phyloP scores from a whole-genome alignment of 1,139 yeast species.

The Geotrichum cucujoidarum region DNA sequence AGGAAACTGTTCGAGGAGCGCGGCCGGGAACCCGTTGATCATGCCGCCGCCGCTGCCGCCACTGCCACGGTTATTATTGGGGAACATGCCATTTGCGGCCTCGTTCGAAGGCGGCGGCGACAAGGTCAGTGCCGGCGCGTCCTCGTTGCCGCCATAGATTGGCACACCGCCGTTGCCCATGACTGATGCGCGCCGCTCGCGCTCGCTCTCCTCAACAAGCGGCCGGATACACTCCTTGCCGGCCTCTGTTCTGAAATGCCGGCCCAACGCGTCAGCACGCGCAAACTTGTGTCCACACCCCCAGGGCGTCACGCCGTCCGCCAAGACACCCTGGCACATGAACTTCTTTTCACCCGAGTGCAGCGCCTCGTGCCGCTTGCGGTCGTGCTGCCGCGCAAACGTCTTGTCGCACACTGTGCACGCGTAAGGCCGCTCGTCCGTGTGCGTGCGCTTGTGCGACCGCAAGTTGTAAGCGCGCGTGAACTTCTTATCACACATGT shows the following conservation, averaged over 20 bases:
- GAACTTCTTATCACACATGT: conserved; percentile 77
- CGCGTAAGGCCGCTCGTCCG: conserved; percentile 86
- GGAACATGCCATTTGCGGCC: conserved; percentile 19
- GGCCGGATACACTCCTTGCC: conserved; percentile 83
- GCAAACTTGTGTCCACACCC: conserved; percentile 95
- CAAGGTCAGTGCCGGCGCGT: conserved; percentile 24
- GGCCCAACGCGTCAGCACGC: conserved; percentile 86
- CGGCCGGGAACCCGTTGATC: conserved; percentile 8
- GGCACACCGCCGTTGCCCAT: conserved; percentile 11
- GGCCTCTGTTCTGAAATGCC: conserved; percentile 92
- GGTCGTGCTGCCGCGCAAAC: conserved; percentile 92
- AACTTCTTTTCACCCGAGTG: conserved; percentile 88
- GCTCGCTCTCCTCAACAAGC: conserved; percentile 62
- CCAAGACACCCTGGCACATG: conserved; percentile 71
- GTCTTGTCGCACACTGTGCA: conserved; percentile 89
- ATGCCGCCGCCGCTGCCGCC: background rate
- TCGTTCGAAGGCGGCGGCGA: conserved; percentile 25
- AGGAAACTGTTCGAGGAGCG: conserved; percentile 13
- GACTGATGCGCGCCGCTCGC: conserved; percentile 27
- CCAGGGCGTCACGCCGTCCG: conserved; percentile 60
- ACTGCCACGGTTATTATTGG: no score
- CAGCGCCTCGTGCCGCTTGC: conserved; percentile 87
- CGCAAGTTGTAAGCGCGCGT: conserved; percentile 90
- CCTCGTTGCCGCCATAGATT: conserved; percentile 25
- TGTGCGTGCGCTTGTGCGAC: conserved; percentile 88